Percentiles rank a stretch among this genome's conserved stretches.
These are phyloP conservation scores for Phialophora expanda DNA, from an alignment of 2,329 filamentous ascomycete genomes.

Conservation along the genomic window DNA sequence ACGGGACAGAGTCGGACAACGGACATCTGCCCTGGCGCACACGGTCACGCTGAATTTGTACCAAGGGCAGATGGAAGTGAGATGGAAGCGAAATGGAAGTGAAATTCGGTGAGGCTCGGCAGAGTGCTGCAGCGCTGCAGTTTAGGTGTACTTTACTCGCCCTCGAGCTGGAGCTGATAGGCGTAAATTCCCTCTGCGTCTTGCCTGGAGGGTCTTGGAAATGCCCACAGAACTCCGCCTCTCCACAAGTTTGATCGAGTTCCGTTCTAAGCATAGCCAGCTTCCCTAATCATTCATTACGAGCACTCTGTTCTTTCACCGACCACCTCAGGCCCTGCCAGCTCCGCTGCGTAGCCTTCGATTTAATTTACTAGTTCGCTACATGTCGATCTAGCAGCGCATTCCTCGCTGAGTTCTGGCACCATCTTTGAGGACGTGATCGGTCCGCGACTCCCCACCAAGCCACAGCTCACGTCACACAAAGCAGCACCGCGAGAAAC, in stretches of 20 bases:
- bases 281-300: background rate
- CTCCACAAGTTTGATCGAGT: constrained; percentile 11
- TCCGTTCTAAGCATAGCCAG: constrained; percentile 5
- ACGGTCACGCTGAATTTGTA: background rate
- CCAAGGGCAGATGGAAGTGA: background rate
- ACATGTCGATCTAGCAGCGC: background rate
- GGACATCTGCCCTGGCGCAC: background rate
- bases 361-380: background rate
- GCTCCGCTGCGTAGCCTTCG: background rate
- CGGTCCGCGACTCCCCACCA: constrained; percentile 7
- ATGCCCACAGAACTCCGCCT: background rate
- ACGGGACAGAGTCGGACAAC: background rate
- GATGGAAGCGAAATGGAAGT: background rate
- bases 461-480: constrained; percentile 3
- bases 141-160: background rate
- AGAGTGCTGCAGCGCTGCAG: background rate
- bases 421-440: background rate
- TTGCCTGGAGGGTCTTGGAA: background rate
- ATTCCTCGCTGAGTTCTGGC: background rate
- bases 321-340: background rate
- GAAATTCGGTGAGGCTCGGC: background rate
- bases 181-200: constrained; percentile 8
- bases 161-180: background rate
- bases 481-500: constrained; percentile 4
- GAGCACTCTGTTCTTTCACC: constrained; percentile 17